phyloP scores from a whole-genome alignment of 2,329 filamentous ascomycete genomes.

The Aspergillus sp. region DNA sequence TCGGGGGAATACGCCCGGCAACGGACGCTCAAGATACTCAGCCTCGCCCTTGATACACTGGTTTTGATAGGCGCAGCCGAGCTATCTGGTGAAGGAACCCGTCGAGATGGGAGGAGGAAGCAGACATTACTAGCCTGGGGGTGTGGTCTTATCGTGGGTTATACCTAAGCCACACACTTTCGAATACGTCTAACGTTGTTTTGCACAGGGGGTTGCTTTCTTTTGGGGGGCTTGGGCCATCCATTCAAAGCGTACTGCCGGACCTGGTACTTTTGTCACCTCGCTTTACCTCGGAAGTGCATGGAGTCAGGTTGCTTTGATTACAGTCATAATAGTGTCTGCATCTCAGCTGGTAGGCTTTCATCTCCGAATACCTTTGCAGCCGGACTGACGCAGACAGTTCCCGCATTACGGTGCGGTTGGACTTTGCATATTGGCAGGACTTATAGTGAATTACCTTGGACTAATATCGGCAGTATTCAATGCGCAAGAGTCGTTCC shows the following conservation, averaged over 20 bases:
- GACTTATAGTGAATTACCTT: slow-evolving; percentile 37
- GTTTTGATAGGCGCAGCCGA: slow-evolving; percentile 39
- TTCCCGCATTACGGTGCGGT: slow-evolving; percentile 40
- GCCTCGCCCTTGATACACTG: slow-evolving; percentile 41
- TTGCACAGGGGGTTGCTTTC: slow-evolving; percentile 33
- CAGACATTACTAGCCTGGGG: slow-evolving; percentile 28
- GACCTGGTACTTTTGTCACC: slow-evolving; percentile 41
- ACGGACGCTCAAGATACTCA: slow-evolving; percentile 38
- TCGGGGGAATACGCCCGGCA: slow-evolving; percentile 34
- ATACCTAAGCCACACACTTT: background rate
- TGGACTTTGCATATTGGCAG: slow-evolving; percentile 38
- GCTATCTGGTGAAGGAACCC: slow-evolving; percentile 22
- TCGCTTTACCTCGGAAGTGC: slow-evolving; percentile 40
- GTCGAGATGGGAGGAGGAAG: slow-evolving; percentile 25
- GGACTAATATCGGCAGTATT: slow-evolving; percentile 31
- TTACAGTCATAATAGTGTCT: slow-evolving; percentile 34
- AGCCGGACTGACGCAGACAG: slow-evolving; percentile 29
- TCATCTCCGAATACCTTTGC: background rate
- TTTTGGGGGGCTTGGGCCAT: slow-evolving; percentile 37
- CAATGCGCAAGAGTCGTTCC: slow-evolving; percentile 34
- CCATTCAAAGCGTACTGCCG: slow-evolving; percentile 34
- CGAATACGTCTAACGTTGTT: background rate
- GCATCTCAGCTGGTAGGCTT: slow-evolving; percentile 42
- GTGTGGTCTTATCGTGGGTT: slow-evolving; percentile 31
- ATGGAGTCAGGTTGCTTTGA: slow-evolving; percentile 35